Evolutionary conservation across 2,329 filamentous ascomycete species (phyloP).

Genomic region (Arthrocladium fulminans): DNA sequence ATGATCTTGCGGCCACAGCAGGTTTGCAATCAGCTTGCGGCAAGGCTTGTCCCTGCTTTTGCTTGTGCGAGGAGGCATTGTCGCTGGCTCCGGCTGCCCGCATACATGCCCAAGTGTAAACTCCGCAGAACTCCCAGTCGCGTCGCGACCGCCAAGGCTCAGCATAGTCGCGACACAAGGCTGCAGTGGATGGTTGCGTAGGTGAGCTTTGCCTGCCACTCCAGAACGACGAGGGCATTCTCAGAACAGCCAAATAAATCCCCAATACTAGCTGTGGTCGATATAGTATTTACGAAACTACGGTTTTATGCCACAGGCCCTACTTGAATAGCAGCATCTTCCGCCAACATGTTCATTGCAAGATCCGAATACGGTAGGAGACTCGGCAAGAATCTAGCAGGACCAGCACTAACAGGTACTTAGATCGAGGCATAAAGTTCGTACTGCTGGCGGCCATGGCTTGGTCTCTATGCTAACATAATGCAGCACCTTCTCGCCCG

Average conservation of each 20-base stretch:
- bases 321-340: not conserved
- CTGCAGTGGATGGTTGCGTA: slow-evolving; percentile 2
- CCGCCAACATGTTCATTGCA: slow-evolving; percentile 88
- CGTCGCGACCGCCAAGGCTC: slow-evolving; percentile 5
- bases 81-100: too few relatives aligned
- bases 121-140: too few relatives aligned
- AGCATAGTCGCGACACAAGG: not conserved
- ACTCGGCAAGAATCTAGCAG: not conserved
- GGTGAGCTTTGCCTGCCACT: not conserved
- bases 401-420: slow-evolving; percentile 29
- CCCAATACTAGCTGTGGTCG: too few relatives aligned
- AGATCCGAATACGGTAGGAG: slow-evolving; percentile 96
- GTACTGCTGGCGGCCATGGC: slow-evolving; percentile 27
- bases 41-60: not conserved
- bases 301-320: too few relatives aligned
- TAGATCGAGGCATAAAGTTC: slow-evolving; percentile 97
- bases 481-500: slow-evolving; percentile 90
- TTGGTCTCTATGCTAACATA: slow-evolving; percentile 20
- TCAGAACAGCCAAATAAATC: slow-evolving; percentile 10
- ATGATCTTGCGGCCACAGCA: not conserved
- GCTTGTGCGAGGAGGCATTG: too few relatives aligned
- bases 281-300: too few relatives aligned
- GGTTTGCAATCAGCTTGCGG: not conserved
- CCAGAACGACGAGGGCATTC: too few relatives aligned
- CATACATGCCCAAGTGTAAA: too few relatives aligned